These are phyloP conservation scores for Rutstroemia sydowiana DNA, from an alignment of 2,329 filamentous ascomycete species.

Conservation along the genomic window DNA sequence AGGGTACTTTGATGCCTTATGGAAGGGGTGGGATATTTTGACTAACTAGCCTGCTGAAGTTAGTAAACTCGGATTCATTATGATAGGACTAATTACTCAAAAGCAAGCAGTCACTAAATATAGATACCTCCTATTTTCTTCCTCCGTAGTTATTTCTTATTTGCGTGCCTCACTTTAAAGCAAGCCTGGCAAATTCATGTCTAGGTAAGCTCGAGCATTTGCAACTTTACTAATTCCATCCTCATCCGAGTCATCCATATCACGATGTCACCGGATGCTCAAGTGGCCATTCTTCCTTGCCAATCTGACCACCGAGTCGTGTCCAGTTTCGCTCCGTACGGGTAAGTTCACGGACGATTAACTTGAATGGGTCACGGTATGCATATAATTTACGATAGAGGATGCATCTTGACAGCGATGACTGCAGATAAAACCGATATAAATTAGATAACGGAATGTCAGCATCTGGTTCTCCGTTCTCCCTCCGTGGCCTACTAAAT, in stretches of 20 bases:
- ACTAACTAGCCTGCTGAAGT: too few relatives aligned
- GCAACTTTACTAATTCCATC: not conserved
- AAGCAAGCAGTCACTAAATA: too few relatives aligned
- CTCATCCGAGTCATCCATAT: not conserved
- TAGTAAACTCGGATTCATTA: too few relatives aligned
- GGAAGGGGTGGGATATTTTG: too few relatives aligned
- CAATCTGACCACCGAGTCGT: not conserved
- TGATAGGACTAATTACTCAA: too few relatives aligned
- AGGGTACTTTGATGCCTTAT: too few relatives aligned
- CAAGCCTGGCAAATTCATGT: not conserved
- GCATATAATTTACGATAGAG: not conserved
- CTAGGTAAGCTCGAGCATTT: too few relatives aligned
- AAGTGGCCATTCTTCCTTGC: not conserved
- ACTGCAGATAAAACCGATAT: too few relatives aligned
- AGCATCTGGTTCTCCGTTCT: not conserved
- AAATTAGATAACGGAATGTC: too few relatives aligned
- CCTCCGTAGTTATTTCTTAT: too few relatives aligned
- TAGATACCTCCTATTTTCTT: too few relatives aligned
- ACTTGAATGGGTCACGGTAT: not conserved
- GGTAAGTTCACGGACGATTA: not conserved
- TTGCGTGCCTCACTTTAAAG: not conserved
- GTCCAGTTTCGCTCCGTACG: not conserved
- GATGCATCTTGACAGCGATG: not conserved
- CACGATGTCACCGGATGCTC: not conserved
- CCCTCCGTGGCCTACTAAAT: not conserved